phyloP scores from a whole-genome alignment of 2,329 filamentous ascomycete species.

The Bipolaris bicolor region DNA sequence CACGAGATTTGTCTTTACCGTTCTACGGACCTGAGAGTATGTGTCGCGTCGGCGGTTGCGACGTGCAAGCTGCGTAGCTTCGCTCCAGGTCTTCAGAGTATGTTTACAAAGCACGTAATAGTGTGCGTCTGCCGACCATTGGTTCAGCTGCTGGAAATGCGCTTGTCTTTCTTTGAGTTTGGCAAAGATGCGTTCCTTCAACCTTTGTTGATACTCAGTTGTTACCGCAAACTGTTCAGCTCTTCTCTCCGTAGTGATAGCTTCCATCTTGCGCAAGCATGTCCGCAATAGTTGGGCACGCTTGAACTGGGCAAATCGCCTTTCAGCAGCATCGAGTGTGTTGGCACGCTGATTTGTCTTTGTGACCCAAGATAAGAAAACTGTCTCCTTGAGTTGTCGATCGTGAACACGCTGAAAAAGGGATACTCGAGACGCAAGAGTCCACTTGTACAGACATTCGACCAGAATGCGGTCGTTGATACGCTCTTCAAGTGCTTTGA shows the following conservation, averaged over 20 bases:
- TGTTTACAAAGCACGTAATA: constrained; percentile 62
- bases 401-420: constrained; percentile 50
- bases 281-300: constrained; percentile 34
- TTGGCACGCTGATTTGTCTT: constrained; percentile 35
- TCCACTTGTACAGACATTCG: constrained; percentile 66
- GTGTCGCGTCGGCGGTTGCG: constrained; percentile 61
- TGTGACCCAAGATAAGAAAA: constrained; percentile 38
- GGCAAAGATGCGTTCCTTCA: constrained; percentile 48
- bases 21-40: constrained; percentile 61
- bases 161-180: constrained; percentile 46
- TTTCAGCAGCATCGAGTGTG: constrained; percentile 40
- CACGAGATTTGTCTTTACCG: constrained; percentile 61
- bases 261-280: constrained; percentile 38
- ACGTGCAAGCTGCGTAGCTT: constrained; percentile 57
- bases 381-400: constrained; percentile 34
- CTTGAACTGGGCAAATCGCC: constrained; percentile 41
- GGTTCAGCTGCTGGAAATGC: constrained; percentile 56
- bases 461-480: constrained; percentile 63
- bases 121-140: constrained; percentile 61
- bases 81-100: constrained; percentile 59
- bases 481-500: constrained; percentile 57
- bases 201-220: constrained; percentile 51
- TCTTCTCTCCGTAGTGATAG: constrained; percentile 30
- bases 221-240: constrained; percentile 46
- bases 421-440: constrained; percentile 56